Evolutionary conservation across 805 yeast species (phyloP), one percentile per base, ranked within the genome.

Genomic region (Saccharomyces jurei): DNA sequence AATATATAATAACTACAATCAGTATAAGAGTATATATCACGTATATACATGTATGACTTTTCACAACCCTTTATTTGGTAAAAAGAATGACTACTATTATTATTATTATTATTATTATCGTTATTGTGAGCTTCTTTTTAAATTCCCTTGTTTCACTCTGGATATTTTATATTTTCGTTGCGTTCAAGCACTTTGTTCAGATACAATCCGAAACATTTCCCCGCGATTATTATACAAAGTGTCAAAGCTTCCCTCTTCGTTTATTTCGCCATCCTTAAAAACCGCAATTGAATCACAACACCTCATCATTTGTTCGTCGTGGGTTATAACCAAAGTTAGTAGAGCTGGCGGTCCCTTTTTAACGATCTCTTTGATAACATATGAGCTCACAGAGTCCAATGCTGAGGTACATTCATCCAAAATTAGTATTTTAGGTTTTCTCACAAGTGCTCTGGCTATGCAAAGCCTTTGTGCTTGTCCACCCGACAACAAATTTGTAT

Each of bases 361-460:
- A 0, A 92, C 72, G 55, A 88, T 59, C 1, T 75, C 63, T 14
- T 76, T 71, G n/a, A 94, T 78, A 1, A 67, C 63, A 6, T 64
- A 60, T 0, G 86, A 68, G 58, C 84, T 86, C 21, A 75, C 78
- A 0, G 84, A 75, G 66, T 94, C 99, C 50, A 94, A 73, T 0
- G 96, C 87, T 0, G 97, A 84, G 0, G 98, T 90, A 61, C 91
- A 85, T 66, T 94, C 99, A 69, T 94, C 99, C 50, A 94, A 69
- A 21, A 83, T 71, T 52, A 82, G 63, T 4, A 90, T 71, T 46
- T 81, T 69, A 0, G 97, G 94, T 22, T 77, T 73, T 41, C 91
- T 71, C 4, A 91, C 55, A 3, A 94, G 58, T 0, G 96, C 94
- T 51, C 98, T 76, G 0, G 92, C 96, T 51, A 94, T 81, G 0